phyloP scores from a whole-genome alignment of 148 eudicot genomes.

The Fagopyrum tataricum region DNA sequence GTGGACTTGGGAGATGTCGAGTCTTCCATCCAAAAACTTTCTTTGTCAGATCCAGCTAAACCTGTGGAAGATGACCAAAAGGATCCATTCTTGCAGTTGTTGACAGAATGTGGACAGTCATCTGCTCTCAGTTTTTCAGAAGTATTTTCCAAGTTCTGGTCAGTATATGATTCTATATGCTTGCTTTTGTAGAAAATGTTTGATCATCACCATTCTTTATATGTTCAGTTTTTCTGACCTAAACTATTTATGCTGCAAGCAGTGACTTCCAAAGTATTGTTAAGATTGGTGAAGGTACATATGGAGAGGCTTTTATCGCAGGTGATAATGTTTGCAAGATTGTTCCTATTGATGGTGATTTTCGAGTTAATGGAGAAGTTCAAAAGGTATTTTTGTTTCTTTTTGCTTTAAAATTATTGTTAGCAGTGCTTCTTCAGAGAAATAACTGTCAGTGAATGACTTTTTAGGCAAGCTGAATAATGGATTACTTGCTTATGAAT shows the following conservation, averaged over 20 bases:
- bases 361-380: slow-evolving; percentile 78
- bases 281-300: slow-evolving; percentile 97
- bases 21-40: slow-evolving; percentile 54
- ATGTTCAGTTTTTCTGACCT: slow-evolving; percentile 14
- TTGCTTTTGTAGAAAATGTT: neutral
- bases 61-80: slow-evolving; percentile 31
- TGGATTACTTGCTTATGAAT: neutral
- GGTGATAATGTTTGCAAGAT: slow-evolving; percentile 81
- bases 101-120: slow-evolving; percentile 70
- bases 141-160: slow-evolving; percentile 68
- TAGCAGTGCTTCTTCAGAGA: neutral
- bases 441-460: neutral
- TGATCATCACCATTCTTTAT: neutral
- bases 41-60: slow-evolving; percentile 42
- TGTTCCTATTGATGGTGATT: slow-evolving; percentile 86
- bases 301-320: slow-evolving; percentile 84
- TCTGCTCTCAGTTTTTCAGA: slow-evolving; percentile 51
- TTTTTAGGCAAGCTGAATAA: neutral
- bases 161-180: slow-evolving; percentile 22
- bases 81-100: slow-evolving; percentile 52
- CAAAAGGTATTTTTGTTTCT: slow-evolving; percentile 58
- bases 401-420: neutral
- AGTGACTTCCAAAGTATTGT: slow-evolving; percentile 54
- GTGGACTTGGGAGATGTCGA: slow-evolving; percentile 49
- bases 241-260: slow-evolving; percentile 20